Base-by-base conservation (phyloP, 805 yeast species). In the Lachancea sp. region DNA sequence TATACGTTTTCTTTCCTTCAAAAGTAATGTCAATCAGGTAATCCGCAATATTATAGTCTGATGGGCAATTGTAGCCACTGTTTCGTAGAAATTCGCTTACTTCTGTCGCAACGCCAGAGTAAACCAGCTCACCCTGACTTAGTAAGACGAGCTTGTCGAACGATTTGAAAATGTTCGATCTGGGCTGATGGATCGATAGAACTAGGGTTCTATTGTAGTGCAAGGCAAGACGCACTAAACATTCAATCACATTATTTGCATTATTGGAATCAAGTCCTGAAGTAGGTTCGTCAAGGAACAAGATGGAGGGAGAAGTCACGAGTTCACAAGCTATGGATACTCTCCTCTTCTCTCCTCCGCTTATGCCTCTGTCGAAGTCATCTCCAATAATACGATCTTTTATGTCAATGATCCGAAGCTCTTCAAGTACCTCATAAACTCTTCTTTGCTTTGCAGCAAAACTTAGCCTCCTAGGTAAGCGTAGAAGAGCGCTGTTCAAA, bases 131-230 rank as follows among this genome's bases (percentile, higher is more conserved):
- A 45, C 98, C 97, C 47, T 83, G 83, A 19, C 96, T 82, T 39
- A 92, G 69, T 36, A 92, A 67, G 2, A 90, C 62, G 36, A 92
- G 71, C 52, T 81, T 80, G 56, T 90, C 96, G 61, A 92, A 92
- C 42, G 86, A 65, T 0, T 96, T 80, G 24, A 92, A 97, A 58
- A 92, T 90, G 56, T 92, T 92, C 42, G 96, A 85, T 55, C 98
- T 74, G 8, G 98, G 98, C 59, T 92, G 98, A 65, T 92, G 98
- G 49, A 92, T 92, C 0, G 98, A 87, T 58, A 92, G 83, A 2
- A 92, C 77, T 36, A 92, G 78, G 0, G 98, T 90, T 57, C 97
- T 78, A 45, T 83, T 80, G 60, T 80, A 84, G 52, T 79, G 82
- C 43, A 79, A 72, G 0, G 97, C 86, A 43, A 92, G 70, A 42